A percentile compares a stretch with the other conserved stretches of the same genome.
Conservation (phyloP, 2,329 filamentous ascomycete genomes). For the Pseudocercospora vitis region DNA sequence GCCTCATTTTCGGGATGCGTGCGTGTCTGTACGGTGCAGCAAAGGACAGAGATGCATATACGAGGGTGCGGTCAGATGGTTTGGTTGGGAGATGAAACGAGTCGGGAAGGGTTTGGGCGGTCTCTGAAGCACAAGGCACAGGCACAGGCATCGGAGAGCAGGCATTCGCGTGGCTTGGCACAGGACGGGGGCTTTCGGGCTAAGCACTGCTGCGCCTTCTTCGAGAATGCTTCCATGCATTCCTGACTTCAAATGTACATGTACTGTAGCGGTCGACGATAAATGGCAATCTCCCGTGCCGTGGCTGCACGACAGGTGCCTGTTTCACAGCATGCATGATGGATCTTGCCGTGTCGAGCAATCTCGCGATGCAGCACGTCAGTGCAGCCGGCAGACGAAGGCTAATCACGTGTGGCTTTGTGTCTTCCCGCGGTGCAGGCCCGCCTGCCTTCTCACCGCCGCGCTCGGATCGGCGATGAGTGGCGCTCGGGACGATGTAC, state of each 20-base stretch:
- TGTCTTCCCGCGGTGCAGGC: too few species aligned
- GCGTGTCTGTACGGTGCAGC: neutral
- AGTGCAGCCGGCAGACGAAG: neutral
- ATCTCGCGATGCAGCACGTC: slow-evolving; percentile 10
- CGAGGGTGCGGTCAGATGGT: too few species aligned
- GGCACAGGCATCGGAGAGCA: too few species aligned
- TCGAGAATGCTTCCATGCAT: slow-evolving; percentile 5
- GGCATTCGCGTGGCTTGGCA: neutral
- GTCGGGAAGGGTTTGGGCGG: too few species aligned
- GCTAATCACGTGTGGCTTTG: too few species aligned
- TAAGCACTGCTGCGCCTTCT: neutral
- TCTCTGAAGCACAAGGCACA: too few species aligned
- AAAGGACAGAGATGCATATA: too few species aligned
- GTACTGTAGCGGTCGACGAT: too few species aligned
- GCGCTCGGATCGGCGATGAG: neutral
- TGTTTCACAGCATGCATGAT: slow-evolving; percentile 4
- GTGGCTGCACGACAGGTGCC: neutral
- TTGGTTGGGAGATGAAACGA: too few species aligned
- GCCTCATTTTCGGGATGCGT: neutral
- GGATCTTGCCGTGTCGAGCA: slow-evolving; percentile 8
- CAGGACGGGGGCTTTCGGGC: neutral
- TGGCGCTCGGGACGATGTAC: too few species aligned
- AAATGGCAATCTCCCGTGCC: too few species aligned
- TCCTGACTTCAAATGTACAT: too few species aligned
- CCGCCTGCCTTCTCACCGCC: slow-evolving; percentile 7